Base-by-base conservation (phyloP, 176 grass and related monocot genomes). In the Cenchrus americanus region DNA sequence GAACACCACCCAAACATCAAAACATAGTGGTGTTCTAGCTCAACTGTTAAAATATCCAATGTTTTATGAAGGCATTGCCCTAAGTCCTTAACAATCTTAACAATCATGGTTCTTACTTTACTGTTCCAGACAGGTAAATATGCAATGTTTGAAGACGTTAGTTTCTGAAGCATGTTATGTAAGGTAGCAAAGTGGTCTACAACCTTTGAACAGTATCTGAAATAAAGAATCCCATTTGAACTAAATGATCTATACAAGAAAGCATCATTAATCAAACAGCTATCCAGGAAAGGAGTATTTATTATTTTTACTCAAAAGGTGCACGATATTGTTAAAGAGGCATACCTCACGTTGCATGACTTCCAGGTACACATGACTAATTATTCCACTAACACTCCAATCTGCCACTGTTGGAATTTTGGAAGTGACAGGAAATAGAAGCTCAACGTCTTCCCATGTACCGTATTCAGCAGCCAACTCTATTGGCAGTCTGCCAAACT, bases 401-500 rank as follows among this genome's bases (percentile, higher is more conserved):
- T 79, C 76, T 79, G 76, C 59, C 43, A 79, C 76, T 64, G 58
- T 48, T 64, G 76, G 59, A 79, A 79, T 63, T 62, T 62, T 18
- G 27, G 76, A 79, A 47, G 76, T 87, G 50, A 51, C 57, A 83
- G 90, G 78, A 61, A 86, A 88, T 48, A 86, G 86, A 30, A 86
- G 86, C 43, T 92, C 86, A 23, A 92, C 73, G 7, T 85, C 71
- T 72, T 79, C 71, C n/a, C 32, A 52, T 55, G 83, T 77, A 68
- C 90, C 86, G 23, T 73, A 74, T 21, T 82, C 86, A 43, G 83
- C 86, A 53, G 90, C 90, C 60, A 92, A 22, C 72, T 89, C 90
- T 83, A 89, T 83, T 79, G 83, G 86, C 77, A 86, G 58, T 71
- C 77, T 92, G 34, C 86, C 82, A 54, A 82, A 80, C 78, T 86